Evolutionary conservation across 352 stramenopile species (phyloP).

Genomic region (Pythium utonaiense): DNA sequence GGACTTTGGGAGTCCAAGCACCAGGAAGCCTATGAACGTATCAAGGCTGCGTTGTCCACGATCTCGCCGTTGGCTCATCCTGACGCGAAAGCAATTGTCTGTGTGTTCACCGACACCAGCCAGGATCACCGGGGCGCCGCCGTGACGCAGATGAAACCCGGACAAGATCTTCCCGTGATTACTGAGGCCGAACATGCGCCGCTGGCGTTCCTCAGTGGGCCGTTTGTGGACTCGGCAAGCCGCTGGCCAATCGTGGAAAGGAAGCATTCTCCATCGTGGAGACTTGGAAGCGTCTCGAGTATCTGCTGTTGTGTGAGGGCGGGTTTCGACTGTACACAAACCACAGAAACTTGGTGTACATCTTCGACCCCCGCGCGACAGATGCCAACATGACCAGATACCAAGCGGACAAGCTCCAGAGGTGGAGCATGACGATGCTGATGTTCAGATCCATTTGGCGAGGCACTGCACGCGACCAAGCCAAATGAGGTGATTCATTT

Average conservation of each 20-base stretch:
- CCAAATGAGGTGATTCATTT: slow-evolving; percentile 39
- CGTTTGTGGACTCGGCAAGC: neutral
- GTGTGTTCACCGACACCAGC: neutral
- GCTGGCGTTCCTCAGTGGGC: neutral
- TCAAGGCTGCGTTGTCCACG: neutral
- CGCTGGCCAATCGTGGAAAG: slow-evolving; percentile 25
- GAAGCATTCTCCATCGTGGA: slow-evolving; percentile 24
- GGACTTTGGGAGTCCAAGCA: neutral
- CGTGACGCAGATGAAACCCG: neutral
- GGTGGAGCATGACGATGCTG: slow-evolving; percentile 6
- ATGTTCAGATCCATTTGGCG: slow-evolving; percentile 6
- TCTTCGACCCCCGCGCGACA: slow-evolving; percentile 20
- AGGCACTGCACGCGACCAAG: slow-evolving; percentile 20
- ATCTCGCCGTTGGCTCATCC: neutral
- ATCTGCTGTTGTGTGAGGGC: slow-evolving; percentile 15
- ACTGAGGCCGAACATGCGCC: neutral
- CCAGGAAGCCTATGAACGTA: neutral
- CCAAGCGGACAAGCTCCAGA: slow-evolving; percentile 29
- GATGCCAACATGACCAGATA: slow-evolving; percentile 12
- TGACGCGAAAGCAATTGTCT: neutral
- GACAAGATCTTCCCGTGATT: neutral
- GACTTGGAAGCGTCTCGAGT: slow-evolving; percentile 22
- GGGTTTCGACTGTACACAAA: slow-evolving; percentile 24
- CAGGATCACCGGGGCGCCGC: neutral
- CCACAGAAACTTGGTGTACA: slow-evolving; percentile 24